phyloP scores from a whole-genome alignment of 164 flowering plant genomes.

The Stephania yunnanensis region DNA sequence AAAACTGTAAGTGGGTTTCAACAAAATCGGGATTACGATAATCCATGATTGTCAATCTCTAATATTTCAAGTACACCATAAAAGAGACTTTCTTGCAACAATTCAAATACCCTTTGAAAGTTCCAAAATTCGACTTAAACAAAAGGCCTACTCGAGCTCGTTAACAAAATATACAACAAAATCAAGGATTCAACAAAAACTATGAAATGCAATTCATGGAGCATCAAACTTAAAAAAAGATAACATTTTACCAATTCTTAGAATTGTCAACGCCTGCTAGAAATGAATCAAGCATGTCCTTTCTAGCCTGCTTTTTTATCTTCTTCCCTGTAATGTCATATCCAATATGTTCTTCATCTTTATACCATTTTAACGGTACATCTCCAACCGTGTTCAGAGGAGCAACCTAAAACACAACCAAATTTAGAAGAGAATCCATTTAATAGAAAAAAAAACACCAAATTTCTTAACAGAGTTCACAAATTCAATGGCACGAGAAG shows the following conservation, averaged over 20 bases:
- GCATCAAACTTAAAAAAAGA: neutral
- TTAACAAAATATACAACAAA: neutral
- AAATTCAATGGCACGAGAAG: neutral
- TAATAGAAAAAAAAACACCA: neutral
- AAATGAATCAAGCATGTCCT: constrained; percentile 63
- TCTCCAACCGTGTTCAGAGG: constrained; percentile 86
- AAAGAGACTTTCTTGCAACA: neutral
- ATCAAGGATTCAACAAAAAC: neutral
- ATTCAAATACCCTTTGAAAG: neutral
- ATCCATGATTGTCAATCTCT: neutral
- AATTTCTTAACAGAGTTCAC: neutral
- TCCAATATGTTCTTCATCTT: constrained; percentile 90
- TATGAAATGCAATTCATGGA: neutral
- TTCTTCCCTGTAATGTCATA: constrained; percentile 86
- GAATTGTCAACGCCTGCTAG: constrained; percentile 67
- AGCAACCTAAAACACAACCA: constrained; percentile 43
- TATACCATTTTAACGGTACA: constrained; percentile 81
- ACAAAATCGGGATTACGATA: neutral
- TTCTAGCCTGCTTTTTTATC: constrained; percentile 71
- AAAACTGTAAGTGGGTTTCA: neutral
- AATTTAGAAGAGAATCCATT: neutral
- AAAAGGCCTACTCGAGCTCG: neutral
- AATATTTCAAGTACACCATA: neutral
- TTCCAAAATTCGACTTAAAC: neutral
- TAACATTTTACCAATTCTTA: constrained; percentile 56